Percentiles rank a stretch among this genome's conserved stretches.
Conservation (phyloP, 495 filamentous ascomycete species). For the Penicillium samsonianum region DNA sequence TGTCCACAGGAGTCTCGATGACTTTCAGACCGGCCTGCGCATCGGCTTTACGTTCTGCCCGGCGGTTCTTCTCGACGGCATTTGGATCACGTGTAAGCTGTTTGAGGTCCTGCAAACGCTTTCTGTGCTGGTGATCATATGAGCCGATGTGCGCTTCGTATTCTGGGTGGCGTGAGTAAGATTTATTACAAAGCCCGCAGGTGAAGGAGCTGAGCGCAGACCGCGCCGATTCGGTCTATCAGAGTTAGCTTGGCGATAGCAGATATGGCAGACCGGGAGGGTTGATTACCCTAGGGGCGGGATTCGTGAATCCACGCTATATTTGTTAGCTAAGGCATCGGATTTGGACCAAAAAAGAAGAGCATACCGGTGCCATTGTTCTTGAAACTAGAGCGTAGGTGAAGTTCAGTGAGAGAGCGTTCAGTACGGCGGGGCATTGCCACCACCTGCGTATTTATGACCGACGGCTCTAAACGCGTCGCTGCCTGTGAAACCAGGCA, state of each 20-base stretch:
- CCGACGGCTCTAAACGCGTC: neutral
- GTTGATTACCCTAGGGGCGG: constrained; percentile 47
- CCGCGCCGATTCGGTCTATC: constrained; percentile 78
- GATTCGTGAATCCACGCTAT: constrained; percentile 52
- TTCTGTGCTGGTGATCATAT: constrained; percentile 64
- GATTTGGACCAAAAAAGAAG: neutral
- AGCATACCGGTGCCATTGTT: constrained; percentile 19
- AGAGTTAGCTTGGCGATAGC: constrained; percentile 7
- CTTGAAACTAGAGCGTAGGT: neutral
- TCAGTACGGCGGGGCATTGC: neutral
- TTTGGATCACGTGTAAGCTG: constrained; percentile 59
- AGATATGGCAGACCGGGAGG: neutral
- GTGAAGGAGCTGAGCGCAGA: constrained; percentile 89
- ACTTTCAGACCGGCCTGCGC: constrained; percentile 49
- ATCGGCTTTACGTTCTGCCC: constrained; percentile 71
- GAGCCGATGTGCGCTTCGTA: constrained; percentile 63
- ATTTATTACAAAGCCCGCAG: constrained; percentile 64
- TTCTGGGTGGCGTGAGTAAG: constrained; percentile 61
- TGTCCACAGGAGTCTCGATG: constrained; percentile 32
- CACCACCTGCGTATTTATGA: neutral
- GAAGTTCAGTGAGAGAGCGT: neutral
- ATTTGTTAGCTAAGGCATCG: neutral
- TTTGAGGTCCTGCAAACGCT: constrained; percentile 64
- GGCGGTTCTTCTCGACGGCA: constrained; percentile 61
- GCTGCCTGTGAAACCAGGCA: neutral